Conservation (phyloP, 805 yeast genomes). For the Soucietia sequanensis region DNA sequence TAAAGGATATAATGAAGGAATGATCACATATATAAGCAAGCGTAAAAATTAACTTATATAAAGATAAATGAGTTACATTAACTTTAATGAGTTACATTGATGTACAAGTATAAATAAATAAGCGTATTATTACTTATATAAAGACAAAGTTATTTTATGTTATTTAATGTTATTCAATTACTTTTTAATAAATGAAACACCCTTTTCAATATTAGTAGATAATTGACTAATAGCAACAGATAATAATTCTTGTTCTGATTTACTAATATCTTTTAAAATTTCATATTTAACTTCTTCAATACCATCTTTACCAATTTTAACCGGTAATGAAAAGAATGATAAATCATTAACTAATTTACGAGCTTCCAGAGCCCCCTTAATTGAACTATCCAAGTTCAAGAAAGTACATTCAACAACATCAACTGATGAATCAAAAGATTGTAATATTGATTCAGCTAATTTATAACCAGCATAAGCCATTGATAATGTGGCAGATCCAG, state of each 20-base stretch:
- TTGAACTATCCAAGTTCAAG: conserved; percentile 48
- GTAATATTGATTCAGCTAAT: conserved; percentile 65
- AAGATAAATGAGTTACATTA: too few relatives aligned
- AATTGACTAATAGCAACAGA: conserved; percentile 54
- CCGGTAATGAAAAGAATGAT: conserved; percentile 65
- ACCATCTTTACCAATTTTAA: conserved; percentile 53
- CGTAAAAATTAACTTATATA: too few relatives aligned
- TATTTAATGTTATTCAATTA: conserved; percentile 5
- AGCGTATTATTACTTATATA: background rate
- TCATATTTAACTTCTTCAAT: conserved; percentile 54
- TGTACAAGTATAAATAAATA: too few relatives aligned
- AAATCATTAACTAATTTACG: conserved; percentile 41
- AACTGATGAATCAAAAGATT: conserved; percentile 43
- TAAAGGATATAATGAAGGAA: too few relatives aligned
- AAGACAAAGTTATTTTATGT: background rate
- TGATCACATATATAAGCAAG: too few relatives aligned
- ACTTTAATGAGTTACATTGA: too few relatives aligned
- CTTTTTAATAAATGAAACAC: conserved; percentile 45
- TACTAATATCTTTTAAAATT: conserved; percentile 48
- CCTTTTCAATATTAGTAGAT: conserved; percentile 56
- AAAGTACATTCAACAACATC: conserved; percentile 49
- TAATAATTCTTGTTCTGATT: conserved; percentile 55
- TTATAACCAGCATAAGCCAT: conserved; percentile 86
- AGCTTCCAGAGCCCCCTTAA: conserved; percentile 53
- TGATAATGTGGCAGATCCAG: conserved; percentile 81